phyloP scores from a whole-genome alignment of 768 basidiomycete species.

The Leucocoprinus sp. region DNA sequence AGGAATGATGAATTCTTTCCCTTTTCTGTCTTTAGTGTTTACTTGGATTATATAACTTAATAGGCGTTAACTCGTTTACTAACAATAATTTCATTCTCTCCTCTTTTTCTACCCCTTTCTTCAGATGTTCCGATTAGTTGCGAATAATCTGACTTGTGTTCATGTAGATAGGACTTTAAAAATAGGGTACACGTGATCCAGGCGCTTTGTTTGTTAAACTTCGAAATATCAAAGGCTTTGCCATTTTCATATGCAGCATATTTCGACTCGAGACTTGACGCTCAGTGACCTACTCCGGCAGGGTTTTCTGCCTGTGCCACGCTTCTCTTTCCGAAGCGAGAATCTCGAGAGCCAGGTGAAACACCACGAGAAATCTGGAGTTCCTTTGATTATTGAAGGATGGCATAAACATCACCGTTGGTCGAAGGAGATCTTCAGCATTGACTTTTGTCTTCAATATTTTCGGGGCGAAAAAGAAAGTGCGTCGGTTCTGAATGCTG shows the following conservation, averaged over 20 bases:
- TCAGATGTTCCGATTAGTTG: too few species aligned
- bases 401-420: constrained; percentile 50
- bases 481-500: neutral
- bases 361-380: constrained; percentile 40
- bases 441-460: constrained; percentile 42
- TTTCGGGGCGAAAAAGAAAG: constrained; percentile 10
- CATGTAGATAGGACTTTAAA: too few species aligned
- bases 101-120: too few species aligned
- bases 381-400: constrained; percentile 57
- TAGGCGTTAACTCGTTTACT: too few species aligned
- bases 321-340: constrained; percentile 24
- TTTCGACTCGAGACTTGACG: constrained; percentile 46
- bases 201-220: neutral
- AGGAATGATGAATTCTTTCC: too few species aligned
- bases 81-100: too few species aligned
- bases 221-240: neutral
- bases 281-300: constrained; percentile 29
- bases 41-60: too few species aligned
- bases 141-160: too few species aligned
- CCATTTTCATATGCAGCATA: constrained; percentile 3
- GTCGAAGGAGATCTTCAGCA: constrained; percentile 44
- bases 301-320: constrained; percentile 29
- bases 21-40: too few species aligned
- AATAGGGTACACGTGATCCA: neutral
- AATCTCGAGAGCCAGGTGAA: constrained; percentile 30